Evolutionary conservation across 495 filamentous ascomycete species (phyloP), one percentile per base, ranked within the genome.

Genomic region (Talaromyces ruber): DNA sequence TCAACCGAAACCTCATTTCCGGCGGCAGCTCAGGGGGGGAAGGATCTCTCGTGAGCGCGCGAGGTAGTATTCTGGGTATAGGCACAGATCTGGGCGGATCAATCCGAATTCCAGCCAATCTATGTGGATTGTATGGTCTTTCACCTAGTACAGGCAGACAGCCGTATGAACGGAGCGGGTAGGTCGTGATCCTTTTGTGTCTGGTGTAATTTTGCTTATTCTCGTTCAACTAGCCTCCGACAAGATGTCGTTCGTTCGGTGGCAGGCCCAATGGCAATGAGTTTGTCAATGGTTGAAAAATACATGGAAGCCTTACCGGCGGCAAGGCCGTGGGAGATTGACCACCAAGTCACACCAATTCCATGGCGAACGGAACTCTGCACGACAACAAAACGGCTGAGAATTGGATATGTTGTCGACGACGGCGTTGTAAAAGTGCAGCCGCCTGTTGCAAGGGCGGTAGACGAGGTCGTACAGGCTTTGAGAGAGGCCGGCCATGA

Each of bases 11-110:
- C 0, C 67, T 89, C 29, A 87, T 82, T 9, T 68, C 80, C 4
- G 87, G 87, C 6, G 87, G 87, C 0, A 85, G 82, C 51, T 84
- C 84, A 1, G 86, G 87, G 14, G 88, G 88, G 53, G 88, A 91
- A 67, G 82, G 79, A 0, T 83, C 87, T 0, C 73, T 90, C n/a
- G 63, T 89, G 37, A 84, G 76, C 1, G 70, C 84, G 1, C 68
- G 81, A 1, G 87, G 86, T 2, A 84, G 81, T 34, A 72, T 80
- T 29, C 70, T 90, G 0, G 88, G 88, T 0, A 84, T 91, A 47
- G 88, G 87, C 0, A 86, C 84, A 1, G 88, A 91, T 66, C 81
- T 91, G 51, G 88, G 78, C 34, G 87, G 87, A 4, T 88, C 84
- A 4, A 87, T 90, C 63, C 77, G 86, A 0, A 78, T 77, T 32